These are phyloP conservation scores for Umbilicus rupestris DNA, from an alignment of 164 flowering plant species.

Conservation along the genomic window DNA sequence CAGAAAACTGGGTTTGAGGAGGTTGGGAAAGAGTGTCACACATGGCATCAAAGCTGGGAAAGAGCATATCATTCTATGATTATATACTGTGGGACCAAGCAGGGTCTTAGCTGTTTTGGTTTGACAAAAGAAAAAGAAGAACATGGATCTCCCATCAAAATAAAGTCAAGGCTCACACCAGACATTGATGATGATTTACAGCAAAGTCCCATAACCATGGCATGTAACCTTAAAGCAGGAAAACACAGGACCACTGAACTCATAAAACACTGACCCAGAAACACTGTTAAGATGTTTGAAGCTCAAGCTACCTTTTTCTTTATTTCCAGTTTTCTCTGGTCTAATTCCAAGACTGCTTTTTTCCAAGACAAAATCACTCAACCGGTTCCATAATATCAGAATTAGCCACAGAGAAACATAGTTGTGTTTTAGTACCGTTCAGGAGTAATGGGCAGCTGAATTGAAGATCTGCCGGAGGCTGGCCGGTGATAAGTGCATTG, in stretches of 20 bases:
- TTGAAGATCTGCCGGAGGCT: too few relatives aligned
- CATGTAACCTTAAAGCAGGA: not conserved
- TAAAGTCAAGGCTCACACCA: conserved; percentile 3
- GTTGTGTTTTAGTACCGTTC: not conserved
- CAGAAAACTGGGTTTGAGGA: too few relatives aligned
- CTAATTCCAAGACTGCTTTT: not conserved
- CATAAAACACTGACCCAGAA: not conserved
- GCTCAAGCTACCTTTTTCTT: not conserved
- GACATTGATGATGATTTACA: not conserved
- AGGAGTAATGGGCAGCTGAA: not conserved
- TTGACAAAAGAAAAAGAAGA: conserved; percentile 2
- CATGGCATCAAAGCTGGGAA: not conserved
- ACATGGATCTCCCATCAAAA: not conserved
- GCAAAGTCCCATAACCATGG: not conserved
- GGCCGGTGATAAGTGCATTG: not conserved
- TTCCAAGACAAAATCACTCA: not conserved
- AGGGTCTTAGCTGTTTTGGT: not conserved
- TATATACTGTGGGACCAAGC: not conserved
- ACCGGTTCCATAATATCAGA: not conserved
- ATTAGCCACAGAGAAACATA: not conserved
- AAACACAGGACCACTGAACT: not conserved
- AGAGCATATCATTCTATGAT: not conserved
- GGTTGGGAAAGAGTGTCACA: not conserved
- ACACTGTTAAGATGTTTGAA: not conserved
- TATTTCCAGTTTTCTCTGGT: not conserved